These are phyloP conservation scores for Kluyveromyces marxianus DNA, from an alignment of 1,139 yeast species.

Conservation along the genomic window DNA sequence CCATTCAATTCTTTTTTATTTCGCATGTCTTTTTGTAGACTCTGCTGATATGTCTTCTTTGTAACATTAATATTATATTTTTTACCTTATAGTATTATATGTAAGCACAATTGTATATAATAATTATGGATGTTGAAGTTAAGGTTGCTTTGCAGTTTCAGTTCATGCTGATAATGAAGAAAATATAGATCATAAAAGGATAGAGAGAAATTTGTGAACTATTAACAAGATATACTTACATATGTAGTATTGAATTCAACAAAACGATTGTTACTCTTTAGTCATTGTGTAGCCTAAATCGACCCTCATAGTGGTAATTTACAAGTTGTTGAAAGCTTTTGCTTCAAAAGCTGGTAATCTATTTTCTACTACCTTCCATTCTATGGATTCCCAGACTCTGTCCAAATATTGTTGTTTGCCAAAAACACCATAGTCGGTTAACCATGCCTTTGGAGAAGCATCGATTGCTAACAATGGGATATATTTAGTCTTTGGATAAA, in stretches of 20 bases:
- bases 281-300: too few species aligned
- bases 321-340: constrained; percentile 1
- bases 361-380: constrained; percentile 57
- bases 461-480: constrained; percentile 64
- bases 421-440: constrained; percentile 67
- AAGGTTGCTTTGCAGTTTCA: too few species aligned
- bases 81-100: too few species aligned
- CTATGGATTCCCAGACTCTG: constrained; percentile 62
- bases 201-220: background rate
- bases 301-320: background rate
- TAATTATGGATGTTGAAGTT: too few species aligned
- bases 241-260: background rate
- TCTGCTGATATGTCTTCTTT: background rate
- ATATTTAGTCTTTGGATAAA: constrained; percentile 31
- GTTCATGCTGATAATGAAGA: too few species aligned
- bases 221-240: background rate
- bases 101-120: too few species aligned
- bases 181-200: too few species aligned
- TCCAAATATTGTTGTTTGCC: constrained; percentile 63
- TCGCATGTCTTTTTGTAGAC: too few species aligned
- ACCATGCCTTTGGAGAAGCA: constrained; percentile 60
- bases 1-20: too few species aligned
- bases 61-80: background rate
- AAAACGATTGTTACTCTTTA: too few species aligned
- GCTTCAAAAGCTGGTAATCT: constrained; percentile 42